phyloP scores from a whole-genome alignment of 78 protist genomes.

The Monocercomonoides exilis region DNA sequence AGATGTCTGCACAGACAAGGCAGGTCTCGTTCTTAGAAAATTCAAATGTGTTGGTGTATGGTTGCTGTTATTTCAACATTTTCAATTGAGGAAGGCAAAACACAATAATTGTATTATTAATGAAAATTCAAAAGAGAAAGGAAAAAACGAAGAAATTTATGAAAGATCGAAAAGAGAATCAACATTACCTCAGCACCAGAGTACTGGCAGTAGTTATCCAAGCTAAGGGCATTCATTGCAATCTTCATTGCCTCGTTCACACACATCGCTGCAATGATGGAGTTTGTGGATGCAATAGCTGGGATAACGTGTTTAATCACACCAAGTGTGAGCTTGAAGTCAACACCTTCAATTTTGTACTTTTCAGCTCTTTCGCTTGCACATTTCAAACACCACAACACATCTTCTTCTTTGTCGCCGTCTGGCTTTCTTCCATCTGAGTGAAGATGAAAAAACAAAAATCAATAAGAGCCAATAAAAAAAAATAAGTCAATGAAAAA shows the following conservation, averaged over 20 bases:
- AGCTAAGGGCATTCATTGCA: slow-evolving; percentile 42
- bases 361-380: slow-evolving; percentile 69
- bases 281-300: slow-evolving; percentile 94
- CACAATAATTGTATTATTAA: no score
- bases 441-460: no score
- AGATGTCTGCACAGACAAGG: no score
- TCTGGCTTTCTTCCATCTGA: slow-evolving; percentile 36
- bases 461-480: no score
- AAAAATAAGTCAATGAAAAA: neutral
- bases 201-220: neutral
- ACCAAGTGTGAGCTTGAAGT: slow-evolving; percentile 39
- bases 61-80: no score
- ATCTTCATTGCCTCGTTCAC: slow-evolving; percentile 79
- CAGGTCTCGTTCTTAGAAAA: no score
- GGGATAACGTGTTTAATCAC: slow-evolving; percentile 92
- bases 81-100: no score
- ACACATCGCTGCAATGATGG: slow-evolving; percentile 72
- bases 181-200: neutral
- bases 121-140: no score
- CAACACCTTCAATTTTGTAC: slow-evolving; percentile 51
- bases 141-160: no score
- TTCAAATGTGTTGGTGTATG: no score
- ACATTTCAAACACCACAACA: slow-evolving; percentile 67
- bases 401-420: slow-evolving; percentile 78
- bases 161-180: no score